Evolutionary conservation across 2,329 filamentous ascomycete genomes (phyloP).

Genomic region (Arachnomyces sp.): DNA sequence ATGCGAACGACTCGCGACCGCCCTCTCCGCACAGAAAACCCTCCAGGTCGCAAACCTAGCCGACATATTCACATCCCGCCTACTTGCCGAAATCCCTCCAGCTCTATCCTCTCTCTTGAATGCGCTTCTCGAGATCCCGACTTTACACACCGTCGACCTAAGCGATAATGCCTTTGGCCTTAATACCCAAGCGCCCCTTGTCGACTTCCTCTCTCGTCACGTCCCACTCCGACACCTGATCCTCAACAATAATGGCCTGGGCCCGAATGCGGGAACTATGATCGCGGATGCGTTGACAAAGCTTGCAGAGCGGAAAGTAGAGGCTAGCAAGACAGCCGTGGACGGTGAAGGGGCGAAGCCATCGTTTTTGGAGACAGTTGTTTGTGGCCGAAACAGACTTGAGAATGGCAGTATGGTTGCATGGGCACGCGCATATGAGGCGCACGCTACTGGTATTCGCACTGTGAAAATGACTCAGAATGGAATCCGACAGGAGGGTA

Average conservation of each 20-base stretch:
- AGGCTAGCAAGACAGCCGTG: constrained; percentile 54
- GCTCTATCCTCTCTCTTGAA: constrained; percentile 80
- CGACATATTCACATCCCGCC: constrained; percentile 93
- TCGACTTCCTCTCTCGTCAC: constrained; percentile 83
- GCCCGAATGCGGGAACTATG: constrained; percentile 79
- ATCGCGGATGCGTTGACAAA: constrained; percentile 80
- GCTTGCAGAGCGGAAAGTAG: constrained; percentile 76
- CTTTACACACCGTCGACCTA: constrained; percentile 85
- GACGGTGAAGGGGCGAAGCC: constrained; percentile 55
- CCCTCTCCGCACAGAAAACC: constrained; percentile 75
- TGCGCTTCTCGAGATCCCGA: constrained; percentile 75
- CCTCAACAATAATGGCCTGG: constrained; percentile 96
- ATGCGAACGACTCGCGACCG: constrained; percentile 74
- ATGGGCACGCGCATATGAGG: constrained; percentile 80
- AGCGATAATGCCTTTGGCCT: constrained; percentile 98
- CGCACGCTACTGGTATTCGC: constrained; percentile 69
- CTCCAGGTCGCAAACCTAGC: constrained; percentile 80
- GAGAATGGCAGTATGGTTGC: constrained; percentile 95
- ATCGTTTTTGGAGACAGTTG: constrained; percentile 85
- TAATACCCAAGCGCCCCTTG: constrained; percentile 86
- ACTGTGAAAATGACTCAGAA: constrained; percentile 97
- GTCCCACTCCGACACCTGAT: constrained; percentile 87
- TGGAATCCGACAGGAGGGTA: constrained; percentile 89
- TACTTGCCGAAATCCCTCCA: constrained; percentile 87
- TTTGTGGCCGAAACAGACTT: constrained; percentile 90